Percentiles rank a stretch among this genome's conserved stretches.
Evolutionary conservation across 2,329 filamentous ascomycete species (phyloP).

Genomic region (Dactylellina drechsleri): DNA sequence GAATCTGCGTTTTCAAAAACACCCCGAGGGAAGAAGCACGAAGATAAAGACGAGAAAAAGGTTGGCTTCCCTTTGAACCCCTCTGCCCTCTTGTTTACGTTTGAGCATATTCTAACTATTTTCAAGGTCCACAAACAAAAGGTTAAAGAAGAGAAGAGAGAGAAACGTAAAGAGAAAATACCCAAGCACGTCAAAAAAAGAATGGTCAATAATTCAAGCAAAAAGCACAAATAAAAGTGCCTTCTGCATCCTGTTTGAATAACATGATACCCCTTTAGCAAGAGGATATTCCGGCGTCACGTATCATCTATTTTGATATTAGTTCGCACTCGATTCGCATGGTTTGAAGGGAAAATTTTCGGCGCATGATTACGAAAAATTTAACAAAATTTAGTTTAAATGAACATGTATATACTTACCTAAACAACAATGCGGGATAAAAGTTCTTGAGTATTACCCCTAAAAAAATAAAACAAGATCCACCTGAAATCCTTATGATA

Average conservation of each 20-base stretch:
- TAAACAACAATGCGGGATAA: too few species aligned
- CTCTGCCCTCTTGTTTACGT: neutral
- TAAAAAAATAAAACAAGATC: too few species aligned
- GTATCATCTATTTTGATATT: slow-evolving; percentile 1
- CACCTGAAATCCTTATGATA: too few species aligned
- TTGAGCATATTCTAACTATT: slow-evolving; percentile 33
- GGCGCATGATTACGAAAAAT: too few species aligned
- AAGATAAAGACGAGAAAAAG: slow-evolving; percentile 91
- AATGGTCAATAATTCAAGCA: slow-evolving; percentile 70
- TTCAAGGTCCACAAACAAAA: slow-evolving; percentile 78
- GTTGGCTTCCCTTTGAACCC: slow-evolving; percentile 61
- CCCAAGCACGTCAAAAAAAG: slow-evolving; percentile 96
- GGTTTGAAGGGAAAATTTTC: too few species aligned
- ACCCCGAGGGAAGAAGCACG: slow-evolving; percentile 83
- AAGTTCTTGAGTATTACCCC: too few species aligned
- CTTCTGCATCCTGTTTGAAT: neutral
- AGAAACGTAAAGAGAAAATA: slow-evolving; percentile 93
- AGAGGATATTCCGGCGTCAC: neutral
- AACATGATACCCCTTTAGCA: slow-evolving; percentile 34
- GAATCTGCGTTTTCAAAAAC: slow-evolving; percentile 64
- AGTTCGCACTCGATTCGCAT: neutral
- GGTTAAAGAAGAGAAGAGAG: slow-evolving; percentile 93
- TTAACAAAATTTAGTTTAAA: too few species aligned
- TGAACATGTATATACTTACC: too few species aligned
- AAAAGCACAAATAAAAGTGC: slow-evolving; percentile 69